These are phyloP conservation scores for Aspergillus awamori DNA, from an alignment of 2,329 filamentous ascomycete genomes.

Conservation along the genomic window DNA sequence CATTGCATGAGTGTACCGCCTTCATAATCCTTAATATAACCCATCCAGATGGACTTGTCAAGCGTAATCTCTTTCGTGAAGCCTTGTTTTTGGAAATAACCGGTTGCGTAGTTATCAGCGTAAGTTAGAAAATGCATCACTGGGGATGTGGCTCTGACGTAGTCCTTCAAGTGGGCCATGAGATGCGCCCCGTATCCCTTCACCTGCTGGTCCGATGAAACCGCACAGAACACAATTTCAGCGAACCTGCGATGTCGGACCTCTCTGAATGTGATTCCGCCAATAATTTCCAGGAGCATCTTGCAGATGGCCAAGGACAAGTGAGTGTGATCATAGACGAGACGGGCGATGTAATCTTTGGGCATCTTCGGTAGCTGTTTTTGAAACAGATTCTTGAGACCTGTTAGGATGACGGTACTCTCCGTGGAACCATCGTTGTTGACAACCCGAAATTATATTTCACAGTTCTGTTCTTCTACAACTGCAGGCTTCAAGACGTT, in stretches of 20 bases:
- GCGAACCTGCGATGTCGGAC: conserved; percentile 89
- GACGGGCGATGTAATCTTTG: conserved; percentile 95
- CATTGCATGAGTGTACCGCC: conserved; percentile 99
- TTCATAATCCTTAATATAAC: conserved; percentile 99
- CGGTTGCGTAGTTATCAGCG: conserved; percentile 97
- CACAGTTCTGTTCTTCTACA: conserved; percentile 86
- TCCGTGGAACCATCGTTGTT: conserved; percentile 91
- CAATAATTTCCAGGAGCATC: conserved; percentile 87
- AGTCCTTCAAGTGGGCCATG: conserved; percentile 97
- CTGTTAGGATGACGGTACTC: conserved; percentile 90
- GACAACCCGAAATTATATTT: conserved; percentile 96
- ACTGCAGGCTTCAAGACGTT: conserved; percentile 68
- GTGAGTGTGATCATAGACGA: conserved; percentile 96
- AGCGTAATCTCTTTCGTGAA: conserved; percentile 99
- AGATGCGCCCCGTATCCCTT: conserved; percentile 97
- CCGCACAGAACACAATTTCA: conserved; percentile 98
- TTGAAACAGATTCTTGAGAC: conserved; percentile 96
- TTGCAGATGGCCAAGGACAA: conserved; percentile 97
- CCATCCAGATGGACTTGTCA: conserved; percentile 92
- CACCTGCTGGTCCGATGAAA: conserved; percentile 96
- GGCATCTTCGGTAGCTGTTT: conserved; percentile 99
- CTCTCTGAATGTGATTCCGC: conserved; percentile 91
- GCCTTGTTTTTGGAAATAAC: conserved; percentile 98
- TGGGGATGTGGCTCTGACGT: conserved; percentile 92
- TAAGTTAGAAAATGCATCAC: conserved; percentile 99